Conservation (phyloP, 2,329 filamentous ascomycete species). For the Madurella fahalii region DNA sequence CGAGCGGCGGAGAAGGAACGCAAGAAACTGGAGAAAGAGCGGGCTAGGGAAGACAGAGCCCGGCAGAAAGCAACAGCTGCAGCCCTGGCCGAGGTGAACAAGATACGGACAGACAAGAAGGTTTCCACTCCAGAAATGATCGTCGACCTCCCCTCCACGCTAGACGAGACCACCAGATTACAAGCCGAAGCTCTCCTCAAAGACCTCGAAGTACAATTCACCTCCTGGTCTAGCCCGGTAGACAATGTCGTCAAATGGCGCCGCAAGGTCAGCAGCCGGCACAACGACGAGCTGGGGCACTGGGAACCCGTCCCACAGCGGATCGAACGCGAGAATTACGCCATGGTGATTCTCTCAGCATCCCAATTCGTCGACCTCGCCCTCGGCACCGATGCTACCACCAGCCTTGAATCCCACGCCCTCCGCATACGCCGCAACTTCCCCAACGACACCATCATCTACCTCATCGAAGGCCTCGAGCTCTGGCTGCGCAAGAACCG, state of each 20-base stretch:
- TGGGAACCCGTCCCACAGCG: constrained; percentile 60
- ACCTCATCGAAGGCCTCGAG: constrained; percentile 66
- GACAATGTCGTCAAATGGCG: constrained; percentile 62
- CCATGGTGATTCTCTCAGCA: constrained; percentile 58
- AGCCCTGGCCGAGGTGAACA: constrained; percentile 70
- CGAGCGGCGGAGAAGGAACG: constrained; percentile 53
- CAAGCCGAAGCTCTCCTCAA: constrained; percentile 49
- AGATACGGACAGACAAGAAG: constrained; percentile 68
- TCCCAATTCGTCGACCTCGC: constrained; percentile 62
- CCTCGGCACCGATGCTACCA: constrained; percentile 40
- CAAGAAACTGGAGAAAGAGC: constrained; percentile 54
- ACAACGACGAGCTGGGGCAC: constrained; percentile 55
- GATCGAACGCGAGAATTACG: constrained; percentile 55
- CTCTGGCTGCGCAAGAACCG: constrained; percentile 66
- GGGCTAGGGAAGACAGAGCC: constrained; percentile 57
- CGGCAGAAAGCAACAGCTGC: constrained; percentile 60
- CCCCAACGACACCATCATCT: constrained; percentile 54
- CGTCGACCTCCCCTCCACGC: constrained; percentile 58
- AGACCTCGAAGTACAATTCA: constrained; percentile 45
- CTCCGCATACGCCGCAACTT: constrained; percentile 51
- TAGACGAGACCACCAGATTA: constrained; percentile 45
- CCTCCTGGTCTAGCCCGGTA: constrained; percentile 43
- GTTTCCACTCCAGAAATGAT: constrained; percentile 73
- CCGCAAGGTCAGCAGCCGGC: constrained; percentile 61
- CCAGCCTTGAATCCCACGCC: constrained; percentile 57